Evolutionary conservation across 2,329 filamentous ascomycete species (phyloP).

Genomic region (Neocucurbitaria cava): DNA sequence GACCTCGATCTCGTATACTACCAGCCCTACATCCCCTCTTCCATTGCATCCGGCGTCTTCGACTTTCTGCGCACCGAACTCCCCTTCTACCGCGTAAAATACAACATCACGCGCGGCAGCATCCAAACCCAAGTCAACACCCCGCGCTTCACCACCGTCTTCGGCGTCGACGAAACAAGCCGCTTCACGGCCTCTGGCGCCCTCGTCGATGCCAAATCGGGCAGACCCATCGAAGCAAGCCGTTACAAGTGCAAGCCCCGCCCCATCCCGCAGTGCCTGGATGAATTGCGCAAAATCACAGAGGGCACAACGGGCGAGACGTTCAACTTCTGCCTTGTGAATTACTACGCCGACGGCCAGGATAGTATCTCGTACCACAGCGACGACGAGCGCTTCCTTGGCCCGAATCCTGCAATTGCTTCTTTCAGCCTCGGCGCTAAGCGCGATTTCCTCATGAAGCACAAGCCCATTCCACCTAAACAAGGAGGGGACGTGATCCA

Average conservation of each 20-base stretch:
- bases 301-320: slow-evolving; percentile 70
- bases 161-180: slow-evolving; percentile 69
- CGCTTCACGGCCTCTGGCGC: slow-evolving; percentile 55
- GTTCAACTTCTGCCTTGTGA: slow-evolving; percentile 83
- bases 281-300: slow-evolving; percentile 66
- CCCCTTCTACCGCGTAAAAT: slow-evolving; percentile 78
- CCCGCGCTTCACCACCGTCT: slow-evolving; percentile 67
- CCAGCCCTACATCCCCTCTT: slow-evolving; percentile 71
- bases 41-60: slow-evolving; percentile 67
- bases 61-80: slow-evolving; percentile 73
- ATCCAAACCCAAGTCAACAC: slow-evolving; percentile 68
- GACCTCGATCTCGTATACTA: slow-evolving; percentile 79
- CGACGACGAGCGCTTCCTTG: slow-evolving; percentile 81
- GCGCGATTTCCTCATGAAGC: slow-evolving; percentile 80
- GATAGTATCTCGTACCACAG: slow-evolving; percentile 81
- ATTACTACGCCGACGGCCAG: slow-evolving; percentile 79
- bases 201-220: slow-evolving; percentile 52
- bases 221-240: slow-evolving; percentile 48
- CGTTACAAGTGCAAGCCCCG: slow-evolving; percentile 69
- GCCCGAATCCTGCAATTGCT: slow-evolving; percentile 72
- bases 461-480: slow-evolving; percentile 65
- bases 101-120: slow-evolving; percentile 72
- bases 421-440: slow-evolving; percentile 75
- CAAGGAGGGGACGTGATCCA: slow-evolving; percentile 41
- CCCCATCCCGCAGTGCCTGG: slow-evolving; percentile 74